Base-by-base conservation (phyloP, 2,329 filamentous ascomycete species). In the Colletotrichum horii region DNA sequence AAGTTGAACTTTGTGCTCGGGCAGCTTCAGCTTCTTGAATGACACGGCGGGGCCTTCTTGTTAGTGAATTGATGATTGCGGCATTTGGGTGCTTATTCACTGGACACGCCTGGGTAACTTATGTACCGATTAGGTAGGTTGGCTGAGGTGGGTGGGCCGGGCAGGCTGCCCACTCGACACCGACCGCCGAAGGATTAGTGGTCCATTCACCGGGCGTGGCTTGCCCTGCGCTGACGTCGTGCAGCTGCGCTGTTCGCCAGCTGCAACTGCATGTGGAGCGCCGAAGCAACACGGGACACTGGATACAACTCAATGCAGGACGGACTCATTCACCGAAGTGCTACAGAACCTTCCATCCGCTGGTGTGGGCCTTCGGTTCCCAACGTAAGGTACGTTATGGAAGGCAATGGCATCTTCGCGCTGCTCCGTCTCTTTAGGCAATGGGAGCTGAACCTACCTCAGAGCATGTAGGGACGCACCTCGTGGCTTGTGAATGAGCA, bases 21-120 rank as follows among this genome's bases (percentile, higher is more conserved):
- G 65, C 30, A 56, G 48, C 56, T 67, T 61, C 38, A 62, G 62
- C 69, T 72, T 72, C 38, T 67, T 64, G 28, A 28, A 43, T 52
- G 43, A 52, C 28, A 69, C 28, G 55, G 62, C 36, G 70, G 73
- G 32, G 38, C 56, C 28, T 48, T 58, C 48, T 69, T 43, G 56
- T 66, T 75, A 75, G 62, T 72, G 73, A 67, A 52, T 32, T 30
- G 32, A 32, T 72, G 69, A 75, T 56, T 75, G 70, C 69, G 60
- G 62, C 61, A 52, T 64, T 62, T 58, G 62, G 55, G 32, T 67
- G 69, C 73, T 75, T 66, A 67, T 75, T 75, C 73, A 67, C 70
- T 38, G 55, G 62, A 14, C 6, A 52, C 43, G 43, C 43, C 43
- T 22, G n/a, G 43, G n/a, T 19, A 48, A 48, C 38, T 48, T 32